phyloP scores from a whole-genome alignment of 495 filamentous ascomycete species.

The Talaromyces proteolyticus region DNA sequence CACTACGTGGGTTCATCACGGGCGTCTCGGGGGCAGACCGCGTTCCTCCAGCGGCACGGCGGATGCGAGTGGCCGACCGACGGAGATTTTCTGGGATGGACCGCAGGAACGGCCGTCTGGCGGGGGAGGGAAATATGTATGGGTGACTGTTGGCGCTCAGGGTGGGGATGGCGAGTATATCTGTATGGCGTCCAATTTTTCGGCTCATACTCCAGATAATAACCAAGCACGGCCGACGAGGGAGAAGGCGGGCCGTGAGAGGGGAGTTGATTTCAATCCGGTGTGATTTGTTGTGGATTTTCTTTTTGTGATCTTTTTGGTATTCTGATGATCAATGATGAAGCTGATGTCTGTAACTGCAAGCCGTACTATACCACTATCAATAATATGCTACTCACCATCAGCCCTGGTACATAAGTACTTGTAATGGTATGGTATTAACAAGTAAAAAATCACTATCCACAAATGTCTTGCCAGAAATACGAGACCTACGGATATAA shows the following conservation, averaged over 20 bases:
- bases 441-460: no score
- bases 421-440: no score
- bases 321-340: no score
- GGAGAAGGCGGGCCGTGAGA: background rate
- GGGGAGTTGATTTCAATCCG: no score
- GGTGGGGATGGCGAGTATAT: conserved; percentile 60
- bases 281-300: no score
- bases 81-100: conserved; percentile 62
- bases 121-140: conserved; percentile 66
- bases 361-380: no score
- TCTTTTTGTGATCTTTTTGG: no score
- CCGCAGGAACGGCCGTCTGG: conserved; percentile 47
- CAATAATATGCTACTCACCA: no score
- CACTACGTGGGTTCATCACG: conserved; percentile 65
- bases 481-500: no score
- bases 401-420: no score
- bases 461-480: no score
- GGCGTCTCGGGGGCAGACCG: conserved; percentile 56
- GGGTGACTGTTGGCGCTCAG: conserved; percentile 76
- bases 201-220: background rate
- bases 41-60: conserved; percentile 23
- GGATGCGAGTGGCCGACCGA: conserved; percentile 39
- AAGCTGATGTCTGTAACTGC: no score
- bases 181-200: conserved; percentile 28
- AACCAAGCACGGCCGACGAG: background rate